Evolutionary conservation across 495 filamentous ascomycete species (phyloP), one percentile per base, ranked within the genome.

Genomic region (Tuber calosporum): DNA sequence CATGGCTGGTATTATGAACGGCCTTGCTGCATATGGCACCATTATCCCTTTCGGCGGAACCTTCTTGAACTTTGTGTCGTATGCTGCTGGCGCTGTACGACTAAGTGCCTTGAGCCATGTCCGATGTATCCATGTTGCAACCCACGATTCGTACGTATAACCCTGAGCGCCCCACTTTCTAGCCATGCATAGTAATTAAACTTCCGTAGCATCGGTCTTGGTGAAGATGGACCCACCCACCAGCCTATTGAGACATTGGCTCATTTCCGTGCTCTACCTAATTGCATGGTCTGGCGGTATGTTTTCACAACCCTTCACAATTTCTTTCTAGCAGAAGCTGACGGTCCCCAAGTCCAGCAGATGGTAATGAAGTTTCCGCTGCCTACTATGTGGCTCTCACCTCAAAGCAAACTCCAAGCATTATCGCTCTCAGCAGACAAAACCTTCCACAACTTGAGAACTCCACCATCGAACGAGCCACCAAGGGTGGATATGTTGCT

Each of bases 41-140:
- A 86, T 96, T 82, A 91, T 99, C 81, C 95, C 95, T 70, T 96
- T 92, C 77, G 91, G 88, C 71, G 95, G 95, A 84, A 97, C 94
- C 80, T 99, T 99, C 90, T 86, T 99, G 75, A 99, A 99, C 91
- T 99, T 99, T 86, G 94, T 99, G 75, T 99, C 95, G 36, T 99
- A 99, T 83, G 94, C 93, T 76, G 92, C 95, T 77, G 95, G 95
- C 83, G 90, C 96, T 82, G 91, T 98, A 80, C 94, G 95, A 84
- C 89, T 99, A 38, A 96, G 93, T 67, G 89, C 96, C 42, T 87
- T 99, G 73, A 96, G 93, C 42, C 94, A 93, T 83, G 88, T 93
- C 82, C 94, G 94, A 78, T 88, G 88, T 82, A 94, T 99, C 86
- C 96, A 95, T 88, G 87, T 99, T 82, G 95, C 96, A 74, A 99